These are phyloP conservation scores for Nissolia schottii DNA, from an alignment of 306 rosid species.

Conservation along the genomic window DNA sequence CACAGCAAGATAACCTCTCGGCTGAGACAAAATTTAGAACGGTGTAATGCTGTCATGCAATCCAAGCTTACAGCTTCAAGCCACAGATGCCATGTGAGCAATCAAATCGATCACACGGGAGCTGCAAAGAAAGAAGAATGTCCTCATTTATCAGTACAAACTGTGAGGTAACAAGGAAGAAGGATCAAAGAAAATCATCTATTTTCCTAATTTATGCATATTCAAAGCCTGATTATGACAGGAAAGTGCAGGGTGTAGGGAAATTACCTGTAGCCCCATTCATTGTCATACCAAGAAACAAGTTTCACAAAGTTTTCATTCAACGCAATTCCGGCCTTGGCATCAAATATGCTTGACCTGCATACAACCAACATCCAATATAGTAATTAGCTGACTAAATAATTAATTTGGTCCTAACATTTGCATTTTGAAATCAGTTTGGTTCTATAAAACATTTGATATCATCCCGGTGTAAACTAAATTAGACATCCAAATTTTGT, in stretches of 20 bases:
- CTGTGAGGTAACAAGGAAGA: background rate
- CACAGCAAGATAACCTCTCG: background rate
- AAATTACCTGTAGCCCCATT: constrained; percentile 88
- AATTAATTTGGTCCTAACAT: too few species aligned
- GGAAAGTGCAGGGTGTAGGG: background rate
- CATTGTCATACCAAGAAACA: constrained; percentile 90
- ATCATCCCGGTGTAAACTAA: too few species aligned
- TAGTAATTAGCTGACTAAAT: background rate
- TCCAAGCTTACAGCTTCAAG: constrained; percentile 31
- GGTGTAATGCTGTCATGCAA: background rate
- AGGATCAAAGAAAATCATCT: background rate
- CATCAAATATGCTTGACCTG: constrained; percentile 98
- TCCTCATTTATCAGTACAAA: background rate
- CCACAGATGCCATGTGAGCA: constrained; percentile 57
- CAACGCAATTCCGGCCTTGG: constrained; percentile 98
- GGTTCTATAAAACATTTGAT: too few species aligned
- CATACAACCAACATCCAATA: background rate
- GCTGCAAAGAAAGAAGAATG: constrained; percentile 37
- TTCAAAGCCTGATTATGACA: background rate
- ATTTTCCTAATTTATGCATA: background rate
- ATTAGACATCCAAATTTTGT: too few species aligned
- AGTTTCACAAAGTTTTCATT: constrained; percentile 64
- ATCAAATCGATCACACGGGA: constrained; percentile 93
- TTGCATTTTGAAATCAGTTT: too few species aligned
- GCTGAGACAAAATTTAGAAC: constrained; percentile 24